These are phyloP conservation scores for Rhizoclosmatium globosum DNA, from an alignment of 192 early-diverging fungal genomes.

Conservation along the genomic window DNA sequence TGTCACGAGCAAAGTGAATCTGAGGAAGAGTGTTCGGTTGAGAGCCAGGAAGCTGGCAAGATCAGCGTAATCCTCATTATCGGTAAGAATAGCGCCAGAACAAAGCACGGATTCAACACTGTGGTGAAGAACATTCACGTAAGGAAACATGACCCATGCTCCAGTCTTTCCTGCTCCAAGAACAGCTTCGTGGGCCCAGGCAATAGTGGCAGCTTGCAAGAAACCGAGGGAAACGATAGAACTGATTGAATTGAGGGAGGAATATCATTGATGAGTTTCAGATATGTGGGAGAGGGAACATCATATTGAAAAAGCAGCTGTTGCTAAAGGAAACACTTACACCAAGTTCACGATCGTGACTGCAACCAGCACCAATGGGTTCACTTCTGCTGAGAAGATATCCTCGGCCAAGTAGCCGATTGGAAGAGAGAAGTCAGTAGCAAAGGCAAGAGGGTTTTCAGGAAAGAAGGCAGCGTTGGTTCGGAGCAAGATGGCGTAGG, in stretches of 20 bases:
- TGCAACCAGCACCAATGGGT: background rate
- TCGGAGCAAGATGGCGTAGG: slow-evolving; percentile 12
- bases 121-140: slow-evolving; percentile 14
- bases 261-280: background rate
- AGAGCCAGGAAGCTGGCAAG: slow-evolving; percentile 1
- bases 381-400: background rate
- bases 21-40: background rate
- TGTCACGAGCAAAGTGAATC: background rate
- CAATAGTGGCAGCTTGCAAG: slow-evolving; percentile 9
- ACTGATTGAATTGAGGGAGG: background rate
- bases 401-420: slow-evolving; percentile 31
- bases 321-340: slow-evolving; percentile 24
- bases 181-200: slow-evolving; percentile 16
- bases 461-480: slow-evolving; percentile 20
- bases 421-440: slow-evolving; percentile 14
- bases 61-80: background rate
- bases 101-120: slow-evolving; percentile 19
- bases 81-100: slow-evolving; percentile 16
- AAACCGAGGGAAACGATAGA: slow-evolving; percentile 10
- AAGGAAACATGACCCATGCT: slow-evolving; percentile 18
- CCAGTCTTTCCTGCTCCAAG: slow-evolving; percentile 13
- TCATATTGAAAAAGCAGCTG: background rate
- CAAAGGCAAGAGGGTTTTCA: slow-evolving; percentile 14
- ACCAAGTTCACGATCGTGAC: slow-evolving; percentile 22
- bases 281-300: background rate